A percentile compares a stretch with the other conserved stretches of the same genome.
phyloP scores from a whole-genome alignment of 106 monocot genomes.

The Dendrobium nobile region DNA sequence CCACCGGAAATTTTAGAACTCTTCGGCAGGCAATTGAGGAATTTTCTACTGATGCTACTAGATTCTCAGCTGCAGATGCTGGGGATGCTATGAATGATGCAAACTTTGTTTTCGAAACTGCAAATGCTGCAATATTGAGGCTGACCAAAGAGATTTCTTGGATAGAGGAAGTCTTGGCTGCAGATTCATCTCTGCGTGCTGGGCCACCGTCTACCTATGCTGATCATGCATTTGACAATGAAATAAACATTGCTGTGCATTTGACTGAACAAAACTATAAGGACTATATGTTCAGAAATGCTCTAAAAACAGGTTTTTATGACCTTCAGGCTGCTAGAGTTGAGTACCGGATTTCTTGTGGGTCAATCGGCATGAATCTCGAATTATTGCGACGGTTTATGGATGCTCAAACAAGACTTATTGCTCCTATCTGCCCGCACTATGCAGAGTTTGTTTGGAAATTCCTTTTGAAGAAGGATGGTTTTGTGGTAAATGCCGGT shows the following conservation, averaged over 20 bases:
- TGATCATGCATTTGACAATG: constrained; percentile 75
- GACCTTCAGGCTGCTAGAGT: constrained; percentile 85
- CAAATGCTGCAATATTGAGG: constrained; percentile 84
- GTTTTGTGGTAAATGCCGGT: constrained; percentile 67
- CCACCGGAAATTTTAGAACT: constrained; percentile 85
- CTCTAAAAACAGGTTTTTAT: constrained; percentile 83
- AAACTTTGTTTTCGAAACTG: constrained; percentile 86
- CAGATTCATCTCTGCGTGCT: constrained; percentile 43
- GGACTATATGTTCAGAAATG: constrained; percentile 79
- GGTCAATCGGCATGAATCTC: constrained; percentile 63
- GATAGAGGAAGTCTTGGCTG: constrained; percentile 78
- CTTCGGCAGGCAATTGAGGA: constrained; percentile 80
- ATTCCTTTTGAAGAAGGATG: constrained; percentile 47
- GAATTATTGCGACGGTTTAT: constrained; percentile 67
- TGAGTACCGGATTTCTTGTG: constrained; percentile 83
- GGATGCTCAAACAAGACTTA: constrained; percentile 76
- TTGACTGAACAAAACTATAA: constrained; percentile 46
- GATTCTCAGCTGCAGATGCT: constrained; percentile 82
- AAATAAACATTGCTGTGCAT: constrained; percentile 65
- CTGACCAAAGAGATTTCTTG: constrained; percentile 83
- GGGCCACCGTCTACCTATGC: constrained; percentile 59
- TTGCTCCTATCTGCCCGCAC: constrained; percentile 82
- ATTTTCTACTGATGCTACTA: constrained; percentile 77
- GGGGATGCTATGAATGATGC: constrained; percentile 95
- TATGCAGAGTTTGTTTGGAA: constrained; percentile 84